Evolutionary conservation across 2,329 filamentous ascomycete genomes (phyloP).

Genomic region (Fusarium nematophilum): DNA sequence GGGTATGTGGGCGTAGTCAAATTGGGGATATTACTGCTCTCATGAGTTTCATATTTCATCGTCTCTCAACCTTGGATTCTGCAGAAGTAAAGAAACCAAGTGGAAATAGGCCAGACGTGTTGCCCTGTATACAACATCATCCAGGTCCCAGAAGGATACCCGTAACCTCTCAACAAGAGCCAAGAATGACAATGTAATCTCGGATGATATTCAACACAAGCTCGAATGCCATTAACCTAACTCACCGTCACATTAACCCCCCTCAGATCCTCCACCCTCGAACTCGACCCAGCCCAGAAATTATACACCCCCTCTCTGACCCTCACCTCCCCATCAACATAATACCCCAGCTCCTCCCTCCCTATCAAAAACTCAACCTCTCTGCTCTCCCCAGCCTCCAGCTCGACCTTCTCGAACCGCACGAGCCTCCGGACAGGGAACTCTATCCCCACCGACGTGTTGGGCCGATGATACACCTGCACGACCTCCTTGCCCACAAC

Average conservation of each 20-base stretch:
- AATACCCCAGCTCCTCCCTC: constrained; percentile 45
- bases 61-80: too few relatives aligned
- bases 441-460: constrained; percentile 61
- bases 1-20: too few relatives aligned
- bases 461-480: constrained; percentile 62
- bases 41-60: too few relatives aligned
- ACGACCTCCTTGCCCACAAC: constrained; percentile 62
- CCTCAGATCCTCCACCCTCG: constrained; percentile 34
- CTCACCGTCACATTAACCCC: constrained; percentile 28
- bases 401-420: constrained; percentile 68
- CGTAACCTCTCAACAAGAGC: too few relatives aligned
- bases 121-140: too few relatives aligned
- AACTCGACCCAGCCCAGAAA: constrained; percentile 48
- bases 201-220: too few relatives aligned
- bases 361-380: constrained; percentile 48
- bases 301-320: constrained; percentile 42
- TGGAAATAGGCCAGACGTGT: too few relatives aligned
- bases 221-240: too few relatives aligned
- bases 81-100: too few relatives aligned
- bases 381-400: constrained; percentile 64
- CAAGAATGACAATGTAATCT: too few relatives aligned
- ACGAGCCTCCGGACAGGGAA: constrained; percentile 67
- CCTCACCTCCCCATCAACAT: constrained; percentile 38
- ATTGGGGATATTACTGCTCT: too few relatives aligned
- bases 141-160: too few relatives aligned